These are phyloP conservation scores for Xylariaceae sp. DNA, from an alignment of 2,329 filamentous ascomycete species.

Conservation along the genomic window DNA sequence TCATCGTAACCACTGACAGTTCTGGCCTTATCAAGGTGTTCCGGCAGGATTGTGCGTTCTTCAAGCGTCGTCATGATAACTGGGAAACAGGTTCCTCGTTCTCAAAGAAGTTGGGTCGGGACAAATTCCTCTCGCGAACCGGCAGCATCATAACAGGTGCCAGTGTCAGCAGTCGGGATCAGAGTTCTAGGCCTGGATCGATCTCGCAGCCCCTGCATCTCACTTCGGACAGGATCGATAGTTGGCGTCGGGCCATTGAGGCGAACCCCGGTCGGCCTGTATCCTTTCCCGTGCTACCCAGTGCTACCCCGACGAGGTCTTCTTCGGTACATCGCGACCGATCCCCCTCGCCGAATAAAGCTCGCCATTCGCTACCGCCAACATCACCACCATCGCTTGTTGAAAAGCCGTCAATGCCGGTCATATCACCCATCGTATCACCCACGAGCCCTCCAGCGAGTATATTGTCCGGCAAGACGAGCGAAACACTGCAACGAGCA, in stretches of 20 bases:
- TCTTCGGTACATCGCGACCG: conserved; percentile 42
- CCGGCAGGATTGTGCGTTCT: conserved; percentile 83
- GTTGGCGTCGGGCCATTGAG: conserved; percentile 69
- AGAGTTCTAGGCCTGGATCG: conserved; percentile 50
- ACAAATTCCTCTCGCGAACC: conserved; percentile 53
- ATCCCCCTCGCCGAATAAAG: conserved; percentile 51
- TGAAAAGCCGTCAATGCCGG: conserved; percentile 36
- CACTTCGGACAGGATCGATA: conserved; percentile 71
- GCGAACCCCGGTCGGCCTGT: conserved; percentile 33
- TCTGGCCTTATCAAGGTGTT: conserved; percentile 89
- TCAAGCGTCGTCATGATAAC: conserved; percentile 68
- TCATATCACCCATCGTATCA: conserved; percentile 1
- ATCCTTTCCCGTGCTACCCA: conserved; percentile 30
- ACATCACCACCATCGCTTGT: conserved; percentile 21
- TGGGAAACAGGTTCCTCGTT: conserved; percentile 77
- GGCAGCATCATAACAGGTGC: conserved; percentile 52
- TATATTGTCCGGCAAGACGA: conserved; percentile 22
- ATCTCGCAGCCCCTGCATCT: conserved; percentile 39
- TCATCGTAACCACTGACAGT: conserved; percentile 87
- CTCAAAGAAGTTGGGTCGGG: conserved; percentile 60
- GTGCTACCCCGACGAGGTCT: conserved; percentile 30
- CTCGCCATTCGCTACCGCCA: conserved; percentile 22
- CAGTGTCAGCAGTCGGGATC: conserved; percentile 40
- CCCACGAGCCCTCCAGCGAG: conserved; percentile 40
- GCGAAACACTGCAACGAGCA: conserved; percentile 14